These are phyloP conservation scores for Sporothrix sp. DNA, from an alignment of 2,329 filamentous ascomycete species.

Conservation along the genomic window DNA sequence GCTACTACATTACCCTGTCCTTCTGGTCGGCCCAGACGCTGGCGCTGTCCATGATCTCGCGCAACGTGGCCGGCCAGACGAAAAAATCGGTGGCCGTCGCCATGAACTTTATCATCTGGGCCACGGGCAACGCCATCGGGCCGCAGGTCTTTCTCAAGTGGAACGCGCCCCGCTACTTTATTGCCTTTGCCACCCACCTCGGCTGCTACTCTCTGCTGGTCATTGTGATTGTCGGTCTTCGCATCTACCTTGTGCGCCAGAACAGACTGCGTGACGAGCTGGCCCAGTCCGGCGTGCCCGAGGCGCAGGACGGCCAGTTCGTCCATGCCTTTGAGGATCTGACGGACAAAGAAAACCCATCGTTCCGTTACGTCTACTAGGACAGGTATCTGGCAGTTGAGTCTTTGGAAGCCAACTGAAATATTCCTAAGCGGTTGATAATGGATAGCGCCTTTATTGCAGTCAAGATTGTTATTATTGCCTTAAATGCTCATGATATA, in stretches of 20 bases:
- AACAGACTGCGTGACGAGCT: constrained; percentile 49
- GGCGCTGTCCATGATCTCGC: constrained; percentile 57
- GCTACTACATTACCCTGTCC: constrained; percentile 64
- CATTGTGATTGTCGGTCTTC: constrained; percentile 44
- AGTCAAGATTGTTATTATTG: no score
- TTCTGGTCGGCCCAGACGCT: constrained; percentile 65
- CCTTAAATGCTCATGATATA: no score
- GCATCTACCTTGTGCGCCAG: constrained; percentile 44
- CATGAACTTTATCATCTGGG: constrained; percentile 62
- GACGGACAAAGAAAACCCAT: constrained; percentile 51
- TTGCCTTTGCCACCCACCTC: constrained; percentile 59
- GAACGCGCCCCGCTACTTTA: constrained; percentile 57
- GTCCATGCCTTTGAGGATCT: constrained; percentile 52
- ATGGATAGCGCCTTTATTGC: no score
- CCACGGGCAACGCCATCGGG: constrained; percentile 31
- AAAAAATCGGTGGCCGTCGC: constrained; percentile 62
- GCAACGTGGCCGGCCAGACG: constrained; percentile 63
- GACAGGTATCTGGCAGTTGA: no score
- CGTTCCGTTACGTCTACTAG: constrained; percentile 46
- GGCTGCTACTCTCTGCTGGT: constrained; percentile 57
- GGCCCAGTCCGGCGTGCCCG: constrained; percentile 30
- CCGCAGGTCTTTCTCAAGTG: constrained; percentile 54
- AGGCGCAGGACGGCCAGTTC: constrained; percentile 31
- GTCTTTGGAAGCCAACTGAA: no score
- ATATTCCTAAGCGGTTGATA: no score